A percentile compares a stretch with the other conserved stretches of the same genome.
Conservation (phyloP, 1,284 basidiomycete species). For the Cutaneotrichosporon cyanovorans region DNA sequence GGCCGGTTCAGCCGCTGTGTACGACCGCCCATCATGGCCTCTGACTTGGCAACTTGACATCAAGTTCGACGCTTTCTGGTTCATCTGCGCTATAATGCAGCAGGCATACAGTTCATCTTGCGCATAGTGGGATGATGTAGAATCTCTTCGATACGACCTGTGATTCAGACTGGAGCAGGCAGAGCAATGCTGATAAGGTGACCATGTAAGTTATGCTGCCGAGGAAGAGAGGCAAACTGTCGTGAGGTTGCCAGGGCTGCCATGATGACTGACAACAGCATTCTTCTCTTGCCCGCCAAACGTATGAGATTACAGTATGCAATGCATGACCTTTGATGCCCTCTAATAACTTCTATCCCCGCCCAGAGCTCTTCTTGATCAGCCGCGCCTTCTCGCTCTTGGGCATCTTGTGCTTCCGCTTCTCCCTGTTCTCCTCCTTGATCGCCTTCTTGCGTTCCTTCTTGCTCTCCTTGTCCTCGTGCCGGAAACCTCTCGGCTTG, state of each 20-base stretch:
- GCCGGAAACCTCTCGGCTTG: constrained; percentile 69
- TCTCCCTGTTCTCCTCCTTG: constrained; percentile 80
- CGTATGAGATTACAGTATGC: background rate
- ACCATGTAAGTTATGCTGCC: too few relatives aligned
- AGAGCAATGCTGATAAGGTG: too few relatives aligned
- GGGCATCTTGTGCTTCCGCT: constrained; percentile 82
- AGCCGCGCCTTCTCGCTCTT: constrained; percentile 84
- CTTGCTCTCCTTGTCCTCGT: constrained; percentile 85
- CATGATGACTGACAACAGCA: too few relatives aligned
- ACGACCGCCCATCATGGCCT: too few relatives aligned
- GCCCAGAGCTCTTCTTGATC: constrained; percentile 53
- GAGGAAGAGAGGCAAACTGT: background rate
- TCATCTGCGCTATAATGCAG: too few relatives aligned
- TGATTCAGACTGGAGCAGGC: too few relatives aligned
- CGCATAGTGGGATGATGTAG: too few relatives aligned
- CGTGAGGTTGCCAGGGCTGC: background rate
- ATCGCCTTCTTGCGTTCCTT: constrained; percentile 84
- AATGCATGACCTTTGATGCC: background rate
- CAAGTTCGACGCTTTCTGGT: too few relatives aligned
- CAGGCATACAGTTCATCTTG: too few relatives aligned
- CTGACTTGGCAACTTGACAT: too few relatives aligned
- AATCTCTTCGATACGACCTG: too few relatives aligned
- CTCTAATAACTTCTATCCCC: constrained; percentile 1
- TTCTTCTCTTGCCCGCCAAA: background rate
- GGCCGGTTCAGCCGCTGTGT: too few relatives aligned